Evolutionary conservation across 768 basidiomycete genomes (phyloP), one percentile per base, ranked within the genome.

Genomic region (Strobilomyces confusus): DNA sequence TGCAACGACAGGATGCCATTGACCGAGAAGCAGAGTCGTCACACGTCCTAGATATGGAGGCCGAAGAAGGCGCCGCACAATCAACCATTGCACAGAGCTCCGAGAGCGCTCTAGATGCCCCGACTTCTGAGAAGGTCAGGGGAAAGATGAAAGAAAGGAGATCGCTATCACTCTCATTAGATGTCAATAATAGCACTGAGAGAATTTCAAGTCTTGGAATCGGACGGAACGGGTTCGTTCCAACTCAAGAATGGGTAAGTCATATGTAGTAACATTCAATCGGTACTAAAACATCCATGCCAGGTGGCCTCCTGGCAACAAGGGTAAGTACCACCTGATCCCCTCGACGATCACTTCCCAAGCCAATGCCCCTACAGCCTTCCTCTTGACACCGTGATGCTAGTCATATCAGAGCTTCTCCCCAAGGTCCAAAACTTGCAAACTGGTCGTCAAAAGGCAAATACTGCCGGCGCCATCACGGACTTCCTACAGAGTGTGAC

Each of bases 251-350:
- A 82, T 99, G 97, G 95, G 93, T 92, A 58, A 51, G 79, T 52
- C 2, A 22, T 43, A 51, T 9, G 36, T 42, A 38, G 30, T 32
- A 22, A 40, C 32, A 41, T 3, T 12, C 36, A 15, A 54, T 12
- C 9, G 8, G 26, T 45, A 38, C 43, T 64, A 30, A 57, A 37
- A 45, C 48, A 12, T 25, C 11, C 19, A 19, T 42, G 20, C 12
- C 53, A 89, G 89, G 87, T 93, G 5, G 81, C 89, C 20, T 94
- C 94, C 2, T 98, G 95, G 95, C 91, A 95, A 61, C 92, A 95
- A 78, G 95, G 95, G 92, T 92, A 59, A 66, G 73, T 20, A 7
- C 54, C 50, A 7, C 54, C 50, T 37, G 48, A 38, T 49, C 46
- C 44, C 15, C 20, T 17, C 48, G 40, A 44, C 47, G n/a, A 34